These are phyloP conservation scores for Suillus placidus DNA, from an alignment of 768 basidiomycete species.

Conservation along the genomic window DNA sequence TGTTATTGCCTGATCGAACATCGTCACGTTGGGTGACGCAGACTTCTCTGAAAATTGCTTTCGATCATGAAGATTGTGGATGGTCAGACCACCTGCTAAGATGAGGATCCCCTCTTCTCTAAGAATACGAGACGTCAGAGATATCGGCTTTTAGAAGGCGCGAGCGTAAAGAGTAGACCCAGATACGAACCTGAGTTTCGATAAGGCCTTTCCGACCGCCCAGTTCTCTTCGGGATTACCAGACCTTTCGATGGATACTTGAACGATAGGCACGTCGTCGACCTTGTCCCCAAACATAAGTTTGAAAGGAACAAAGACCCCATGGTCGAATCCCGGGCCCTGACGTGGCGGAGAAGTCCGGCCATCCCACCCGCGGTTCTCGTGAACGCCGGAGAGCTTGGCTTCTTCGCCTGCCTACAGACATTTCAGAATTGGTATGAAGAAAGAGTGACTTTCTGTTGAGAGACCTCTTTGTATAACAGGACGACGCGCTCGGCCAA, in stretches of 20 bases:
- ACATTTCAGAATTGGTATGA: background rate
- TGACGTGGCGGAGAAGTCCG: conserved; percentile 46
- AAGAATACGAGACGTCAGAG: conserved; percentile 5
- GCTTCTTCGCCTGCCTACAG: conserved; percentile 55
- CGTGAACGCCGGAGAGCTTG: conserved; percentile 48
- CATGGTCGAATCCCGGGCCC: conserved; percentile 75
- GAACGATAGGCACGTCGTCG: conserved; percentile 64
- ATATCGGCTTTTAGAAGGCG: background rate
- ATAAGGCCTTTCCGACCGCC: conserved; percentile 63
- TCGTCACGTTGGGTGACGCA: conserved; percentile 50
- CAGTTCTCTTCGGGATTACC: conserved; percentile 65
- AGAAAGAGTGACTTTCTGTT: background rate
- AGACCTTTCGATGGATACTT: conserved; percentile 67
- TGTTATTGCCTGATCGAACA: conserved; percentile 62
- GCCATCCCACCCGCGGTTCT: conserved; percentile 67
- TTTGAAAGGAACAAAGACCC: conserved; percentile 79
- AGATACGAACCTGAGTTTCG: conserved; percentile 52
- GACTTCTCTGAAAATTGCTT: conserved; percentile 51
- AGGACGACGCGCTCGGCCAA: conserved; percentile 64
- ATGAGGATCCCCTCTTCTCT: conserved; percentile 70
- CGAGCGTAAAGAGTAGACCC: background rate
- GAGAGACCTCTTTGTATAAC: conserved; percentile 52
- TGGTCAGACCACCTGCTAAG: conserved; percentile 68
- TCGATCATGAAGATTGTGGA: conserved; percentile 67
- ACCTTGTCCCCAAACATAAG: conserved; percentile 76